Evolutionary conservation across 1,284 basidiomycete species (phyloP), one percentile per base, ranked within the genome.

Genomic region (Trichosporon sp.): DNA sequence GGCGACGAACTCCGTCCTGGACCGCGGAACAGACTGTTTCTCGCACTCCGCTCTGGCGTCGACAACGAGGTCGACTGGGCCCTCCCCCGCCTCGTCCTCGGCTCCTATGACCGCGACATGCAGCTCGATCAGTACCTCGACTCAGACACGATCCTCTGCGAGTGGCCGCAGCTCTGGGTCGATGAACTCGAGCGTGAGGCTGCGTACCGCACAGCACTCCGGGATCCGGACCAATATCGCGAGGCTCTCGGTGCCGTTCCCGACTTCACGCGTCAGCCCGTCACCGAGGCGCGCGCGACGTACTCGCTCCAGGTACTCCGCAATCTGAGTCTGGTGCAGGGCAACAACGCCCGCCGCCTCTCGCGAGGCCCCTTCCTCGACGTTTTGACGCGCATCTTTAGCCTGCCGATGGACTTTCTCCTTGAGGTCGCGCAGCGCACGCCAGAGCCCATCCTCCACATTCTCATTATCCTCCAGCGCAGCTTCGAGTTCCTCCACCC

Each of bases 31-130:
- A 70, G 78, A 0, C 74, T 83, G 2, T 78, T 81, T 71, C 78
- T 83, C 32, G 70, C 78, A 2, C 70, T 83, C 1, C 73, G 78
- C 8, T 80, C 79, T 6, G 74, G 72, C 26, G 71, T 83, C 40
- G 75, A 76, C 4, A 70, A 73, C 48, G 82, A 83, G 68, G 76
- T 83, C 61, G 82, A 83, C 67, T 82, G 75, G 72, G 81, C 82
- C 6, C 77, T 83, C 3, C 82, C 82, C 2, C 73, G 76, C 37
- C 74, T 83, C 14, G 78, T 82, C 1, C 72, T 79, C 6, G 82
- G 76, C 11, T 75, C 73, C 21, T 80, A 74, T 68, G 80, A 82
- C n/a, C 72, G 76, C 2, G 65, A 72, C 2, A 79, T 82, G 3
- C 59, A 64, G 37, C 81, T 83, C 69, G 79, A 80, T 2, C 43